Evolutionary conservation across 1,139 yeast species (phyloP).

Genomic region (Candida tetrigidarum): DNA sequence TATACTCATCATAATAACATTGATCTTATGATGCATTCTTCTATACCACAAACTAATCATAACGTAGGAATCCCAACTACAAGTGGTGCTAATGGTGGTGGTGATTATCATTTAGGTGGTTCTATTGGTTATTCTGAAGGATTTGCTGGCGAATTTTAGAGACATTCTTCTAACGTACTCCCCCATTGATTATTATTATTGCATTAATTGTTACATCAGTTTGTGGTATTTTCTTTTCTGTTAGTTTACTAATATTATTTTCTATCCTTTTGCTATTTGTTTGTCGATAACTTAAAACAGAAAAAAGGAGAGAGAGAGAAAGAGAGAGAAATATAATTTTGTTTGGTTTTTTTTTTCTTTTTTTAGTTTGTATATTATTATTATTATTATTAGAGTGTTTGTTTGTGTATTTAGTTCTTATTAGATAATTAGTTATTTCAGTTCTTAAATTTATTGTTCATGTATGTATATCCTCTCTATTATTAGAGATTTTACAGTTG

Average conservation of each 20-base stretch:
- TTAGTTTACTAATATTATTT: too few species aligned
- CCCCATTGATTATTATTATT: too few species aligned
- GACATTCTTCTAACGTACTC: too few species aligned
- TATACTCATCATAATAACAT: conserved; percentile 14
- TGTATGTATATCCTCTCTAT: too few species aligned
- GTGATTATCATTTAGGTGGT: conserved; percentile 19
- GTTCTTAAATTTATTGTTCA: too few species aligned
- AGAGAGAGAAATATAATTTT: background rate
- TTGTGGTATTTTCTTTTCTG: too few species aligned
- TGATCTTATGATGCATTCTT: conserved; percentile 22
- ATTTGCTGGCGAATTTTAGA: conserved; percentile 10
- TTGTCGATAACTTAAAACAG: background rate
- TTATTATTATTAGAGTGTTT: background rate
- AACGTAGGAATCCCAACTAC: background rate
- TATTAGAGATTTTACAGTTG: too few species aligned
- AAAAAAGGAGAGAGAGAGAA: background rate
- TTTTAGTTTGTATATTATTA: background rate
- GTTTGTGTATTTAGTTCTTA: background rate
- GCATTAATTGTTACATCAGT: too few species aligned
- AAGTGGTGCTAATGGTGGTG: background rate
- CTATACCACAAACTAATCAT: conserved; percentile 4
- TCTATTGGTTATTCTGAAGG: conserved; percentile 16
- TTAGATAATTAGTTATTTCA: background rate
- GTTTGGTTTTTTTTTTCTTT: background rate
- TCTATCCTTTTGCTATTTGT: too few species aligned